These are phyloP conservation scores for Ophiocordyceps camponoti-rufipedis DNA, from an alignment of 2,329 filamentous ascomycete species.

Conservation along the genomic window DNA sequence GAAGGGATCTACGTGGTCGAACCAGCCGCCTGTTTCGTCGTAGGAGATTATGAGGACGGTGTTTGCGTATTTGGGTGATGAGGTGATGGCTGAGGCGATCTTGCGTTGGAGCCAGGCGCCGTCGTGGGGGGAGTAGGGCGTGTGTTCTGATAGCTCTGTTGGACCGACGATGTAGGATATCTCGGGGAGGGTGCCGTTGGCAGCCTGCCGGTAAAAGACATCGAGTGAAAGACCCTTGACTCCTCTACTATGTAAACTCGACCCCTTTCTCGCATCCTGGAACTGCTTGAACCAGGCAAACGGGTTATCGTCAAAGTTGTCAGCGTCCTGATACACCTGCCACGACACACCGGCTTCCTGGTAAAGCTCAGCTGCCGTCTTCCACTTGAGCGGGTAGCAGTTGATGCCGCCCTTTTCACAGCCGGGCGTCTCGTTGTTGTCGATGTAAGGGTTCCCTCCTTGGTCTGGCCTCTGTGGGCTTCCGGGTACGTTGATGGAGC, in stretches of 20 bases:
- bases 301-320: slow-evolving; percentile 36
- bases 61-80: slow-evolving; percentile 27
- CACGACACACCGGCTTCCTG: slow-evolving; percentile 28
- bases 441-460: slow-evolving; percentile 26
- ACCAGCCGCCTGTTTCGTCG: slow-evolving; percentile 32
- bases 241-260: slow-evolving; percentile 24
- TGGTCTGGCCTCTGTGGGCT: slow-evolving; percentile 18
- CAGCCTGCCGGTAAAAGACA: slow-evolving; percentile 29
- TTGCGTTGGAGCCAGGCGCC: slow-evolving; percentile 35
- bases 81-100: slow-evolving; percentile 29
- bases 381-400: slow-evolving; percentile 35
- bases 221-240: slow-evolving; percentile 27
- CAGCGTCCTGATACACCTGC: slow-evolving; percentile 28
- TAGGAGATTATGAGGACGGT: slow-evolving; percentile 27
- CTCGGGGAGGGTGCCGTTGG: slow-evolving; percentile 29
- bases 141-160: slow-evolving; percentile 31
- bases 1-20: slow-evolving; percentile 34
- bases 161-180: slow-evolving; percentile 33
- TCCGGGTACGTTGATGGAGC: slow-evolving; percentile 31
- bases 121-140: slow-evolving; percentile 31
- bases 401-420: slow-evolving; percentile 25
- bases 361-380: slow-evolving; percentile 29
- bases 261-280: slow-evolving; percentile 22
- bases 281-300: slow-evolving; percentile 34
- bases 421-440: slow-evolving; percentile 27